Percentiles rank a stretch among this genome's conserved stretches.
Evolutionary conservation across 1,284 basidiomycete species (phyloP).

Genomic region (Takashimella koratensis): DNA sequence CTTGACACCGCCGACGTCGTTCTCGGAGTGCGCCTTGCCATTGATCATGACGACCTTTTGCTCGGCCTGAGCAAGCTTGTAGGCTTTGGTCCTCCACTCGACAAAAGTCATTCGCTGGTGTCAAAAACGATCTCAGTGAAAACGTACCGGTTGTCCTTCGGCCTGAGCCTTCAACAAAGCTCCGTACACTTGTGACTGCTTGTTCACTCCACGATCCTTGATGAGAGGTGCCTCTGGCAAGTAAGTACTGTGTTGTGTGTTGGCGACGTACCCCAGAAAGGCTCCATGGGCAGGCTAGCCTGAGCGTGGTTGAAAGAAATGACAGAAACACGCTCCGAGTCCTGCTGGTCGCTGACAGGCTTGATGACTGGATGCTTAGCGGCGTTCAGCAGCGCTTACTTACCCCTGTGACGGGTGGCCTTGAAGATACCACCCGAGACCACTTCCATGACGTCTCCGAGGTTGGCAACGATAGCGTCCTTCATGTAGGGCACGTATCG

Average conservation of each 20-base stretch:
- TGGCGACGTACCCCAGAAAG: no score
- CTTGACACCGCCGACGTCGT: no score
- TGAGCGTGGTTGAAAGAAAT: no score
- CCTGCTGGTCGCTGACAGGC: no score
- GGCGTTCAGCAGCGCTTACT: no score
- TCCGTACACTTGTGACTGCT: no score
- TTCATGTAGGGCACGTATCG: constrained; percentile 41
- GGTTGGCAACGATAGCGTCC: constrained; percentile 22
- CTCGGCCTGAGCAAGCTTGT: constrained; percentile 1
- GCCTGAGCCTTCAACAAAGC: background rate
- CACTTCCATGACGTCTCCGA: constrained; percentile 23
- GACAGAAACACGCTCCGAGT: no score
- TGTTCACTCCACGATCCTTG: no score
- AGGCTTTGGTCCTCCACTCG: background rate
- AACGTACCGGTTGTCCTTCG: background rate
- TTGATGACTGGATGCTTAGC: no score
- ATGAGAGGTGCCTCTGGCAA: no score
- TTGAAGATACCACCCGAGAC: constrained; percentile 12
- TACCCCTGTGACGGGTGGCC: constrained; percentile 20
- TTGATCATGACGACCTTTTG: constrained; percentile 2
- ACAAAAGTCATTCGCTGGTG: background rate
- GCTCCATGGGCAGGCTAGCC: no score
- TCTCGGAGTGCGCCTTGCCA: background rate
- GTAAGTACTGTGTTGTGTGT: no score
- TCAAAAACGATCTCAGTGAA: background rate